phyloP scores from a whole-genome alignment of 352 stramenopile species.

The Globisporangium nodosum region DNA sequence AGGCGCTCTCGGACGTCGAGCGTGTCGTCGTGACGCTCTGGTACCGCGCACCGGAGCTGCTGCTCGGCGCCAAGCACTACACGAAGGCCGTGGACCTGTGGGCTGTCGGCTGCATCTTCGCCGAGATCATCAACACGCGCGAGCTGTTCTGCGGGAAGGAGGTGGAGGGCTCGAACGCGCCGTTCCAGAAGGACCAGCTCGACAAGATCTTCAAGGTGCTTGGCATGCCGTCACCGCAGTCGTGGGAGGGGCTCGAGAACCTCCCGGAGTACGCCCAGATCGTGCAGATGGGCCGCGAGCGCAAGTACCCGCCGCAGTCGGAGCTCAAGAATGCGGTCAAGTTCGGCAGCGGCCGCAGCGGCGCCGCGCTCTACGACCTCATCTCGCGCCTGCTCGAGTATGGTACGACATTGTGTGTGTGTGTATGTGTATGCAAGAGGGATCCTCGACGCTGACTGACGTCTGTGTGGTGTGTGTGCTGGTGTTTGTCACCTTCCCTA shows the following conservation, averaged over 20 bases:
- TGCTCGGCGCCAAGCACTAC: conserved; percentile 92
- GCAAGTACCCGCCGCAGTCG: conserved; percentile 78
- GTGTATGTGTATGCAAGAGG: too few species aligned
- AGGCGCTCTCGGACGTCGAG: conserved; percentile 84
- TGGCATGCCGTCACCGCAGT: conserved; percentile 79
- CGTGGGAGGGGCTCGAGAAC: conserved; percentile 80
- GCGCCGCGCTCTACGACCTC: conserved; percentile 71
- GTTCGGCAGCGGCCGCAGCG: conserved; percentile 63
- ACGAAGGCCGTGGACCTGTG: conserved; percentile 95
- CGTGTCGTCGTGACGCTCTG: conserved; percentile 95
- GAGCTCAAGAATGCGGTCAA: conserved; percentile 86
- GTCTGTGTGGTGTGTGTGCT: neutral
- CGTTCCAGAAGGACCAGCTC: conserved; percentile 88
- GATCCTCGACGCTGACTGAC: neutral
- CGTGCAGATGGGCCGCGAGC: conserved; percentile 78
- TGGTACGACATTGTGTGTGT: conserved; percentile 26
- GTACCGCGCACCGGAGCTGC: conserved; percentile 93
- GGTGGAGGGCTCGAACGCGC: conserved; percentile 80
- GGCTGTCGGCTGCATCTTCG: conserved; percentile 95
- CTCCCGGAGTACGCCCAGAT: conserved; percentile 80
- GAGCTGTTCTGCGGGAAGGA: conserved; percentile 88
- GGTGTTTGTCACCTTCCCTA: conserved; percentile 13
- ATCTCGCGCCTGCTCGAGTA: conserved; percentile 78
- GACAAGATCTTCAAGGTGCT: conserved; percentile 91
- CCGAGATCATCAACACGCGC: conserved; percentile 85